Base-by-base conservation (phyloP, 2,329 filamentous ascomycete genomes). In the Phialemoniopsis sp. region DNA sequence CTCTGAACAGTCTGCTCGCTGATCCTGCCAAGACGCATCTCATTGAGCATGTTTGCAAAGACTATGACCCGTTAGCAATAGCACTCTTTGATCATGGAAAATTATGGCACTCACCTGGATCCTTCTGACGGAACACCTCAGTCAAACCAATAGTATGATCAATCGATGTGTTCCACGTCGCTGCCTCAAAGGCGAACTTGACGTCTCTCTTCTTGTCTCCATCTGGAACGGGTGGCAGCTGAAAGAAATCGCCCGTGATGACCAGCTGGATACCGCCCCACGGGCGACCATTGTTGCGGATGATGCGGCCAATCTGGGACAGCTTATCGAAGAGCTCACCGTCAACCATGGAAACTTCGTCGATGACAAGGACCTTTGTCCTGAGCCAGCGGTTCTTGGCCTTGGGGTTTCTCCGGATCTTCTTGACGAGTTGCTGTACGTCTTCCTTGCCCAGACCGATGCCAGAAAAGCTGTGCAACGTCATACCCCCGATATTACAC, bases 321-420 rank as follows among this genome's bases (percentile, higher is more conserved):
- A 98, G 75, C 61, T 98, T 98, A 67, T 98, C 93, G 50, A 97
- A 98, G 0, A 98, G 72, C 28, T 96, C 90, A 2, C 89, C 93
- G 53, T 98, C 93, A 5, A 98, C 90, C 94, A 98, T 98, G 12
- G 93, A 97, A 4, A 98, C 83, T 59, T 98, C 93, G 62, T 98
- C 93, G 52, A 98, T 79, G 49, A 98, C 76, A 17, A 98, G 75
- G 12, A 89, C 80, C 55, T 90, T 95, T 1, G 89, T 95, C 41
- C 82, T 80, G 48, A 94, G 66, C 94, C 94, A 98, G 31, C 91
- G 79, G 47, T 81, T 85, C 57, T 87, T 91, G 16, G 89, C 89
- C 58, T 96, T 97, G 14, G 78, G 73, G 49, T 97, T 96, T 42
- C 82, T 79, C 51, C 87, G 85, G 51, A 98, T 88, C 72, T 96